These are phyloP conservation scores for Fusarium guadeloupense DNA, from an alignment of 2,329 filamentous ascomycete genomes.

Conservation along the genomic window DNA sequence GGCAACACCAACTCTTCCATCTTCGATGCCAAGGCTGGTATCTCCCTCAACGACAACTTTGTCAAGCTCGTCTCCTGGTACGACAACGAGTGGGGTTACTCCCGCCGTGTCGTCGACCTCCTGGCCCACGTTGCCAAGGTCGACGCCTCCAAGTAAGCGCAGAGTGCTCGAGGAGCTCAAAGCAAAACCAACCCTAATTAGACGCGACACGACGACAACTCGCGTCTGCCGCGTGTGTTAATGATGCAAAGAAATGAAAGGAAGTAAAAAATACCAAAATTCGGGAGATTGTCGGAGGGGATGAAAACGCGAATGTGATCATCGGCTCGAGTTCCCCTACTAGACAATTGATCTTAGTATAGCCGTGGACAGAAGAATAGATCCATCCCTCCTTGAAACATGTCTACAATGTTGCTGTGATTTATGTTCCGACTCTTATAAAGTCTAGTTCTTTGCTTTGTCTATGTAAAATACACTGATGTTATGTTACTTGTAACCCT, in stretches of 20 bases:
- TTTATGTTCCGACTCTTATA: not conserved
- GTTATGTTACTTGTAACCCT: not conserved
- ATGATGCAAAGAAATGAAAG: conserved; percentile 39
- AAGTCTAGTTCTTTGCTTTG: not conserved
- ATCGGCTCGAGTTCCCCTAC: conserved; percentile 34
- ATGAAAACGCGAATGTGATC: conserved; percentile 34
- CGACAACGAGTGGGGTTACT: conserved; percentile 99
- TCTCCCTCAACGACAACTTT: conserved; percentile 98
- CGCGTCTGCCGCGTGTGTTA: conserved; percentile 36
- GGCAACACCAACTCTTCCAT: conserved; percentile 95
- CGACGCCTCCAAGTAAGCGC: conserved; percentile 65
- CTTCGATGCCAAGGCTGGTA: conserved; percentile 99
- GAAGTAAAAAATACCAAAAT: conserved; percentile 40
- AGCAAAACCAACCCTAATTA: conserved; percentile 41
- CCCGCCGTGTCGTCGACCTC: conserved; percentile 90
- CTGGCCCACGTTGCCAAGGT: conserved; percentile 81
- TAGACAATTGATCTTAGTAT: conserved; percentile 38
- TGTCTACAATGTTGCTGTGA: not conserved
- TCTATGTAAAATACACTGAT: not conserved
- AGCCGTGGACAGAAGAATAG: conserved; percentile 39
- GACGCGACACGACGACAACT: conserved; percentile 22
- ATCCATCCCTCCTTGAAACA: conserved; percentile 39
- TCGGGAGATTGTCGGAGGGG: conserved; percentile 40
- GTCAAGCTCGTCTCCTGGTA: conserved; percentile 99
- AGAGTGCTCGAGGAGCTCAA: conserved; percentile 35